Conservation (phyloP, 768 basidiomycete species). For the Calvatia gigantea region DNA sequence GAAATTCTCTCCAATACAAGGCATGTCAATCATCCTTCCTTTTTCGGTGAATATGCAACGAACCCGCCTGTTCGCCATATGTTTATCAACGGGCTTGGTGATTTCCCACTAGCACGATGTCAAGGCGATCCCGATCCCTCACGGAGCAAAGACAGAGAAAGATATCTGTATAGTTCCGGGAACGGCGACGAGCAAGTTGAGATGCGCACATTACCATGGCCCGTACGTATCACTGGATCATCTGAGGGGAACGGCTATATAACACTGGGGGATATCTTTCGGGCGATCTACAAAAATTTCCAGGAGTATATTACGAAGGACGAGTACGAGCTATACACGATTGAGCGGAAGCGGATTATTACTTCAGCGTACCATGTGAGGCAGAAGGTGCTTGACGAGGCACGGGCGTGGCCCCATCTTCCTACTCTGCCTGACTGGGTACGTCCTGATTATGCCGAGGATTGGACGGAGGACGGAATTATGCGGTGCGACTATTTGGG, state of each 20-base stretch:
- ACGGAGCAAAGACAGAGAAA: not conserved
- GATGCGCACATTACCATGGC: conserved; percentile 6
- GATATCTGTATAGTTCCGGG: not conserved
- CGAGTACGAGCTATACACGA: not conserved
- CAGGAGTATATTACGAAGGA: not conserved
- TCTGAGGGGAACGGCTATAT: not conserved
- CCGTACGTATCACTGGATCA: conserved; percentile 1
- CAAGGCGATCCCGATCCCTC: conserved; percentile 10
- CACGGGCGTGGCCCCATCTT: not conserved
- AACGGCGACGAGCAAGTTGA: not conserved
- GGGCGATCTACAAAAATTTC: conserved; percentile 1
- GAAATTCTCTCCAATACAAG: not conserved
- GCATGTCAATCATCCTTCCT: not conserved
- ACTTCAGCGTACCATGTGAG: conserved; percentile 1
- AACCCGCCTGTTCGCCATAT: conserved; percentile 6
- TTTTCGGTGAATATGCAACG: not conserved
- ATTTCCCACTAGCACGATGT: conserved; percentile 6
- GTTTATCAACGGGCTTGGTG: conserved; percentile 9
- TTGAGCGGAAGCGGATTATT: not conserved
- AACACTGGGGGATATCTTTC: conserved; percentile 1
- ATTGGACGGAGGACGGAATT: conserved; percentile 1
- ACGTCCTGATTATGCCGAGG: not conserved
- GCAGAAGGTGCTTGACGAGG: not conserved
- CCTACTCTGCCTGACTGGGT: not conserved
- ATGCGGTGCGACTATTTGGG: conserved; percentile 10